Evolutionary conservation across 768 basidiomycete species (phyloP).

Genomic region (Coprinopsis strossmayeri): DNA sequence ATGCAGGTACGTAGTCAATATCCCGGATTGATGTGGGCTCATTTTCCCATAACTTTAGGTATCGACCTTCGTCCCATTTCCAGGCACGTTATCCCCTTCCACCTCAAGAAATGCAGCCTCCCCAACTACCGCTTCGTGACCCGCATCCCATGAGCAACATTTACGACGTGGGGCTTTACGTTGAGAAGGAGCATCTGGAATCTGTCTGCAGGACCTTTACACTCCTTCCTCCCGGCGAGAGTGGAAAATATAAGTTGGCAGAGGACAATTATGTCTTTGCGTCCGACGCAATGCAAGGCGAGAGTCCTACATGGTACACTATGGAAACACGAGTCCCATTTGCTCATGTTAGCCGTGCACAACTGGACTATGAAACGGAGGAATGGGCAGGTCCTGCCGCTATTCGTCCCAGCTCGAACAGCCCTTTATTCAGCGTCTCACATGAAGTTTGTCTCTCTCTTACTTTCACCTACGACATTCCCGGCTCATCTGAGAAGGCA

Average conservation of each 20-base stretch:
- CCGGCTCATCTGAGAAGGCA: constrained; percentile 26
- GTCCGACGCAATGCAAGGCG: constrained; percentile 25
- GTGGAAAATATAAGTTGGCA: constrained; percentile 41
- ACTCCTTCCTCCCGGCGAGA: constrained; percentile 41
- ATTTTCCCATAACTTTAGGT: constrained; percentile 24
- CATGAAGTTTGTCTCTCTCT: constrained; percentile 53
- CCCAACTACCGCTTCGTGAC: constrained; percentile 46
- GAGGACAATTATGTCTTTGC: constrained; percentile 46
- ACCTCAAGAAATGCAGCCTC: constrained; percentile 52
- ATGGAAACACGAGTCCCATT: constrained; percentile 53
- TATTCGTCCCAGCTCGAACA: constrained; percentile 39
- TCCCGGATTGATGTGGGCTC: not conserved
- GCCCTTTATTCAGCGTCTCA: constrained; percentile 50
- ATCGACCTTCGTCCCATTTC: constrained; percentile 33
- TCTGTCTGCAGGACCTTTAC: constrained; percentile 33
- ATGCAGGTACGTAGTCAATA: constrained; percentile 44
- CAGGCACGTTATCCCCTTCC: constrained; percentile 50
- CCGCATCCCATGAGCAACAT: constrained; percentile 50
- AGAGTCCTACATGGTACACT: constrained; percentile 47
- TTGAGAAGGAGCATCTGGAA: constrained; percentile 16
- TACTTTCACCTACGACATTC: constrained; percentile 47
- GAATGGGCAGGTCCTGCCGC: constrained; percentile 34
- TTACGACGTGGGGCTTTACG: constrained; percentile 40
- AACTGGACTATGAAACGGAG: constrained; percentile 18
- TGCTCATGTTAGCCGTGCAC: constrained; percentile 18